Base-by-base conservation (phyloP, 306 rosid species). In the Neltuma alba region DNA sequence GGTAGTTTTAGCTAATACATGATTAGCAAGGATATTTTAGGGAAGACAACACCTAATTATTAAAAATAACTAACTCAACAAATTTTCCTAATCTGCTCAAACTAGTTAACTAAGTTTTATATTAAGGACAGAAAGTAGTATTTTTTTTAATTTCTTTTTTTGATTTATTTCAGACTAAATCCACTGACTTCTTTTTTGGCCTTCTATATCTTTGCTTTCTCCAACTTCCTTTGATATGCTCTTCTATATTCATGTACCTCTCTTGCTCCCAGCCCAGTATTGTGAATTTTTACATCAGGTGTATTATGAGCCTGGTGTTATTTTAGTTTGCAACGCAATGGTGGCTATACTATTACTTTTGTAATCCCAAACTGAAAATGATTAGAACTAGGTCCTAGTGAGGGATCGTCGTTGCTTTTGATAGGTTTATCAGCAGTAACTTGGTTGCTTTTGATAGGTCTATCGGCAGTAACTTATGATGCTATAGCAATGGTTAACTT, bases 331-430 rank as follows among this genome's bases (percentile, higher is more conserved):
- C 44, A 54, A 21, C n/a, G 31, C 45, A 27, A 2, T 15, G 34
- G 31, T 71, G 83, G 64, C 33, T 45, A 9, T 15, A 21, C 6
- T 9, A 6, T 21, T 55, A 55, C 62, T 23, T 55, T 23, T 55
- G 15, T 55, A 9, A 52, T 55, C 6, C 6, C 62, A 21, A 54
- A 54, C 21, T 8, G 61, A 21, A 54, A 54, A 21, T 71, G 64
- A 50, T 30, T 61, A 61, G 68, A 61, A 54, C 30, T 61, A 15
- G 65, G 31, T 45, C 72, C 40, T 25, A 21, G 20, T 44, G 42
- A 33, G 69, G 76, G 28, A 70, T n/a, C n/a, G n/a, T 69, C 37
- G 41, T 45, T 45, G 21, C 66, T 60, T 45, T 73, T 69, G 67
- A 45, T 42, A 28, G 34, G 55, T 78, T 55, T 45, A 40, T 67